Conservation (phyloP, 192 early-diverging fungal species). For the Podochytrium sp. region DNA sequence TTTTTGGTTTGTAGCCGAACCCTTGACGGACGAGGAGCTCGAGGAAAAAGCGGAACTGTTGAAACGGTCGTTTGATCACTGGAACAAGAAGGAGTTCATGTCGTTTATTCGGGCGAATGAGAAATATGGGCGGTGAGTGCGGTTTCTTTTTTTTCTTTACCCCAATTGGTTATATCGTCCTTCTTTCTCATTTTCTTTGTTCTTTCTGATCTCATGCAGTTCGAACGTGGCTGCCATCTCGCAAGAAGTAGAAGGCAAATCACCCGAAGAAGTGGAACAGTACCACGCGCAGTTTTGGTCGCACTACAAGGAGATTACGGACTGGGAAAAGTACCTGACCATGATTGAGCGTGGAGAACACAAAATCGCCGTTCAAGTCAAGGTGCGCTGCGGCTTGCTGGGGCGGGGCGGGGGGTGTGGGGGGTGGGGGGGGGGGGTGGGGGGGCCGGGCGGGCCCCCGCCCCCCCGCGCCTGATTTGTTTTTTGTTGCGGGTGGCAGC, state of each 20-base stretch:
- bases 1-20: too few species aligned
- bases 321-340: constrained; percentile 82
- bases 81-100: constrained; percentile 89
- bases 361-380: constrained; percentile 74
- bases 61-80: constrained; percentile 81
- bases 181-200: too few species aligned
- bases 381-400: too few species aligned
- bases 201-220: constrained; percentile 39
- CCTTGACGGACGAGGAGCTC: constrained; percentile 86
- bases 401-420: too few species aligned
- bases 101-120: constrained; percentile 86
- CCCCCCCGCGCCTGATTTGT: too few species aligned
- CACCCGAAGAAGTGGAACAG: constrained; percentile 77
- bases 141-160: not conserved
- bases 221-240: constrained; percentile 76
- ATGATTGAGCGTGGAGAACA: constrained; percentile 91
- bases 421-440: too few species aligned
- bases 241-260: constrained; percentile 91
- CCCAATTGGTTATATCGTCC: too few species aligned
- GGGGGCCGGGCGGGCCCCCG: too few species aligned
- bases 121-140: constrained; percentile 72
- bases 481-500: too few species aligned
- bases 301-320: constrained; percentile 84
- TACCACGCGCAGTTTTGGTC: constrained; percentile 91
- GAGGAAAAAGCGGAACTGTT: constrained; percentile 65